Evolutionary conservation across 2,329 filamentous ascomycete genomes (phyloP).

Genomic region (Microdochium nivale): DNA sequence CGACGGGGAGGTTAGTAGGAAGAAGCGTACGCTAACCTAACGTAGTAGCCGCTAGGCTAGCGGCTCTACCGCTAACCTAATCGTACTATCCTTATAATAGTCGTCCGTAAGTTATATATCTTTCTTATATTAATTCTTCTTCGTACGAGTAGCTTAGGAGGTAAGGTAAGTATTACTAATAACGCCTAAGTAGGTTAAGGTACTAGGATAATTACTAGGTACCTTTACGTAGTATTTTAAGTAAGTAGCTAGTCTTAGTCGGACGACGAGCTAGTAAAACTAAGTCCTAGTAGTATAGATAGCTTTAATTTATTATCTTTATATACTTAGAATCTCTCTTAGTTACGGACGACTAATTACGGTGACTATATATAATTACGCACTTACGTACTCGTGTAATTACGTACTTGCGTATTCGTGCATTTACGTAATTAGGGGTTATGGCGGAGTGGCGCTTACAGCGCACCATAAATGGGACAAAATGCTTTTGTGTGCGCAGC

Average conservation of each 20-base stretch:
- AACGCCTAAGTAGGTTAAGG: neutral
- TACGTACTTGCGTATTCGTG: too few relatives aligned
- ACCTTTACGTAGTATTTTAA: neutral
- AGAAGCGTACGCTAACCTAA: neutral
- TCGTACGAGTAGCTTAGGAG: too few relatives aligned
- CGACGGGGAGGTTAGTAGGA: too few relatives aligned
- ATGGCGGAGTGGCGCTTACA: too few relatives aligned
- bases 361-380: too few relatives aligned
- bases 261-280: neutral
- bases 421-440: too few relatives aligned
- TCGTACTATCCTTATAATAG: neutral
- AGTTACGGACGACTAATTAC: too few relatives aligned
- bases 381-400: too few relatives aligned
- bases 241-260: neutral
- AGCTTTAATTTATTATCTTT: too few relatives aligned
- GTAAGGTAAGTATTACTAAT: neutral
- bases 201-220: neutral
- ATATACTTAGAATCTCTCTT: too few relatives aligned
- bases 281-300: neutral
- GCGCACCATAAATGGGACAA: too few relatives aligned
- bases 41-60: neutral
- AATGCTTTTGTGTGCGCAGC: too few relatives aligned
- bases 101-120: neutral
- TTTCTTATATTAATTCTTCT: neutral
- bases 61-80: neutral